Base-by-base conservation (phyloP, 164 flowering plant genomes). In the Dillenia turbinata region DNA sequence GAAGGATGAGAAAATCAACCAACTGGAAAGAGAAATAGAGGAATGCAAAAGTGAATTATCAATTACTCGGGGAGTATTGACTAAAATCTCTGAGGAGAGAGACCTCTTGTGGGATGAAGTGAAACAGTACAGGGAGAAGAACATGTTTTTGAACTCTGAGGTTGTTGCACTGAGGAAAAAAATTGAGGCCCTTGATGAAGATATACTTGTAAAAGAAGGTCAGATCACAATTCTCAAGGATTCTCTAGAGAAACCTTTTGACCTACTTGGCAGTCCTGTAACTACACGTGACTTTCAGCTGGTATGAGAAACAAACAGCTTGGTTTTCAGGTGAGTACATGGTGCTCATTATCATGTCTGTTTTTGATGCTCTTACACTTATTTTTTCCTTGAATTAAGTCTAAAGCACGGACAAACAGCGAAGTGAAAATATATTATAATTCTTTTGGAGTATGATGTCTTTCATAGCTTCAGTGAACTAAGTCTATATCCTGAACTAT, bases 21-120 rank as follows among this genome's bases (percentile, higher is more conserved):
- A 66, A 46, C 84, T 89, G 9, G 71, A 75, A 49, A 72, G n/a
- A 19, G 75, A 85, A 44, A 76, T 88, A 56, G 83, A 89, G 69
- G 89, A 81, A 47, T 77, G 85, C 50, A 60, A 61, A n/a, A 86
- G 79, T 59, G 92, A 91, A 65, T 49, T 91, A 56, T 58, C 75
- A 5, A 64, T 70, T 19, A 65, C 73, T 33, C 75, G 54, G 69
- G 87, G 80, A 12, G 76, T 86, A 54, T 58, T 94, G 59, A 78
- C 85, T 1, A 89, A 86, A 71, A 79, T 88, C 60, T 68, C 88
- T 9, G 78, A 83, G 63, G 97, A 94, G 70, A 85, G 97, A 73
- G 96, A 94, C 66, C 2, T 78, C 64, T 73, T 91, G 89, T 91
- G 92, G 96, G 87, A 83, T 61, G 82, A 91, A 58, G 88, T 91